Evolutionary conservation across 805 yeast species (phyloP).

Genomic region (Wickerhamomyces queroliae): DNA sequence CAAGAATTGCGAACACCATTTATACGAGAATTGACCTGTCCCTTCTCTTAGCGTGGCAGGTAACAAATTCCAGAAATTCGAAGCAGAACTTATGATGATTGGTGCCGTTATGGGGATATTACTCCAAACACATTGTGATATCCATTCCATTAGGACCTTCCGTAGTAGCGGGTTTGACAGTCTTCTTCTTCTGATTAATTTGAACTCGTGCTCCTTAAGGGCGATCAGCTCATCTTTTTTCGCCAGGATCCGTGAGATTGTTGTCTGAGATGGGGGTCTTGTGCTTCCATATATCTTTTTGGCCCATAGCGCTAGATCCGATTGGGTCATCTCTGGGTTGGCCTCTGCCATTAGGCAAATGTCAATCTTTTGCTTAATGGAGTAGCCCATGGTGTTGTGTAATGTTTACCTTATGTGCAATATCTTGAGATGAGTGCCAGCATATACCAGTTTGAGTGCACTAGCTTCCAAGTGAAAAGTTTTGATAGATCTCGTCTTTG

Average conservation of each 20-base stretch:
- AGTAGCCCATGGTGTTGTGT: conserved; percentile 40
- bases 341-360: conserved; percentile 63
- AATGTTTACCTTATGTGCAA: too few relatives aligned
- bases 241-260: conserved; percentile 55
- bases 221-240: conserved; percentile 49
- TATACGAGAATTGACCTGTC: conserved; percentile 56
- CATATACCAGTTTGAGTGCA: too few relatives aligned
- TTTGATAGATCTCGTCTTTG: too few relatives aligned
- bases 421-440: too few relatives aligned
- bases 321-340: conserved; percentile 64
- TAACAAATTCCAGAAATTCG: conserved; percentile 55
- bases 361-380: conserved; percentile 58
- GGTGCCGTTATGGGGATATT: conserved; percentile 60
- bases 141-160: conserved; percentile 63
- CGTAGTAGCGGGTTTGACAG: conserved; percentile 49
- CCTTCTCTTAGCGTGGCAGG: conserved; percentile 53
- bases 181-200: conserved; percentile 39
- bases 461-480: too few relatives aligned
- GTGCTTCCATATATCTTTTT: conserved; percentile 43
- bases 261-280: conserved; percentile 60
- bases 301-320: conserved; percentile 62
- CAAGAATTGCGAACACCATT: conserved; percentile 46
- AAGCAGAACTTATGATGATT: conserved; percentile 56
- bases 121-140: conserved; percentile 62
- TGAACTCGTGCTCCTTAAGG: conserved; percentile 45